Evolutionary conservation across 345 rosid genomes (phyloP).

Genomic region (Lepidium didymum): DNA sequence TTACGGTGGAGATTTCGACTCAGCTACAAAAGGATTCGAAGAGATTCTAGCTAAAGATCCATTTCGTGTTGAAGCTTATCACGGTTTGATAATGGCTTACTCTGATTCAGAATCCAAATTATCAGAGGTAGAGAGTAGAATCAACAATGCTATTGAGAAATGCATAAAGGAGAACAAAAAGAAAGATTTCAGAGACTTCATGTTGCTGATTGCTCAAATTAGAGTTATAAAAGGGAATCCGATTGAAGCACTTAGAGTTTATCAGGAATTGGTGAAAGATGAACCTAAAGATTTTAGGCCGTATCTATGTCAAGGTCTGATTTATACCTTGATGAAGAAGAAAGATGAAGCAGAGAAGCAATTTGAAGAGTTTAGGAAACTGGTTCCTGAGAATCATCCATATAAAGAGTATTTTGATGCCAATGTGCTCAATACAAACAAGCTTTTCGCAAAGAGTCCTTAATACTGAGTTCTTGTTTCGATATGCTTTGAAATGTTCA

Average conservation of each 20-base stretch:
- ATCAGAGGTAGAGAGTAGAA: slow-evolving; percentile 45
- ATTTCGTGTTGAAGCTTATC: slow-evolving; percentile 73
- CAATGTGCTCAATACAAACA: slow-evolving; percentile 48
- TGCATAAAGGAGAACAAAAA: slow-evolving; percentile 61
- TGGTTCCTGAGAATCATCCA: slow-evolving; percentile 86
- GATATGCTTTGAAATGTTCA: not conserved
- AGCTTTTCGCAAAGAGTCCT: slow-evolving; percentile 4
- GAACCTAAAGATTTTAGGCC: slow-evolving; percentile 93
- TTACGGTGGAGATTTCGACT: slow-evolving; percentile 54
- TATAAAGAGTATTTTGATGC: slow-evolving; percentile 69
- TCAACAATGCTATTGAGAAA: slow-evolving; percentile 54
- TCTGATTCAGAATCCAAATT: slow-evolving; percentile 43
- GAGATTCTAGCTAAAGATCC: slow-evolving; percentile 61
- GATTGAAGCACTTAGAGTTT: slow-evolving; percentile 64
- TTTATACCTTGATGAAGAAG: slow-evolving; percentile 72
- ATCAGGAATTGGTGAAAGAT: slow-evolving; percentile 67
- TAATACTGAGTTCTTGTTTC: not conserved
- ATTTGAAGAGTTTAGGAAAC: slow-evolving; percentile 62
- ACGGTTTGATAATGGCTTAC: slow-evolving; percentile 65
- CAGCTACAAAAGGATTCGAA: slow-evolving; percentile 55
- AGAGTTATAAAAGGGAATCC: slow-evolving; percentile 57
- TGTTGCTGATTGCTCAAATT: slow-evolving; percentile 71
- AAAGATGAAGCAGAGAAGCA: slow-evolving; percentile 76
- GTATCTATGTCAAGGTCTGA: slow-evolving; percentile 74
- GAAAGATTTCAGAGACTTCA: slow-evolving; percentile 60